A percentile compares a stretch with the other conserved stretches of the same genome.
phyloP scores from a whole-genome alignment of 2,329 filamentous ascomycete species.

The Blastomyces percursus region DNA sequence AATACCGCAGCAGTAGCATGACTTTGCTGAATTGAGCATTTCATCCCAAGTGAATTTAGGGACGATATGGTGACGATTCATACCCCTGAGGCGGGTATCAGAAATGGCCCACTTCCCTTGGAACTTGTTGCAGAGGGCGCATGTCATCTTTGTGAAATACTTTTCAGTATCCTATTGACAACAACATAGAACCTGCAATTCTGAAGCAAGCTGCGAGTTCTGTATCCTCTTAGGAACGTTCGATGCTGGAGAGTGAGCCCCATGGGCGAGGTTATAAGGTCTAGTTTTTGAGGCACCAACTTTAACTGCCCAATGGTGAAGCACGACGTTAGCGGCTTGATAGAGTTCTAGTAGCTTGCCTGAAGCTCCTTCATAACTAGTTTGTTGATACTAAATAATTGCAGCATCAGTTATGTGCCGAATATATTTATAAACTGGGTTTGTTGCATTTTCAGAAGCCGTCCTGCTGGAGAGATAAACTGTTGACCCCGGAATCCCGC shows the following conservation, averaged over 20 bases:
- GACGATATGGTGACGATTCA: not conserved
- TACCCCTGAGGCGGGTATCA: not conserved
- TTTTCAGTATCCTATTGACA: not conserved
- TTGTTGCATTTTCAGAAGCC: no score
- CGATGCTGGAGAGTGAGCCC: not conserved
- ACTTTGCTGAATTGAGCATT: not conserved
- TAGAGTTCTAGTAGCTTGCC: no score
- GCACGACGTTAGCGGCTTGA: no score
- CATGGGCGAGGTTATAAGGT: no score
- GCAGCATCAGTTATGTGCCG: no score
- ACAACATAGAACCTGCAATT: not conserved
- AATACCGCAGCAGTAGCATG: constrained; percentile 1
- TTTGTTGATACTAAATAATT: no score
- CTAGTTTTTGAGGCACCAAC: no score
- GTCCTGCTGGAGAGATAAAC: no score
- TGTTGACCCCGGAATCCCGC: no score
- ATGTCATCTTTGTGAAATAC: not conserved
- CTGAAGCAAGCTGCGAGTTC: not conserved
- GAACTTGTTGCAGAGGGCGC: not conserved
- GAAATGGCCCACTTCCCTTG: not conserved
- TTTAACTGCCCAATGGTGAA: not conserved
- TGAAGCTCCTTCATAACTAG: no score
- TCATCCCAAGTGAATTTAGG: constrained; percentile 1
- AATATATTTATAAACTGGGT: no score
- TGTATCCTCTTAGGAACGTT: not conserved